phyloP scores from a whole-genome alignment of 306 rosid species.

The Medicago arabica region DNA sequence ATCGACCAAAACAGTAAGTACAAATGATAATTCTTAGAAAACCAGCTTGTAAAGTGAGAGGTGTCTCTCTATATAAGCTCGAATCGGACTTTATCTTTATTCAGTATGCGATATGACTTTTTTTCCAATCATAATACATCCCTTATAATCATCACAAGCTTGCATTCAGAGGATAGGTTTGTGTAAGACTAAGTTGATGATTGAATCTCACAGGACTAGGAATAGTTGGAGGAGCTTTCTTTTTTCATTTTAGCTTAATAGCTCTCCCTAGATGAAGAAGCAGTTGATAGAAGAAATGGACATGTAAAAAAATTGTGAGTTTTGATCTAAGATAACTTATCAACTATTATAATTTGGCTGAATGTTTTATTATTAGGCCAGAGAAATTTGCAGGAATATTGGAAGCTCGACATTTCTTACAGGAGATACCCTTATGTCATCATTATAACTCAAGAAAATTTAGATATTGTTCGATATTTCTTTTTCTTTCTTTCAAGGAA shows the following conservation, averaged over 20 bases:
- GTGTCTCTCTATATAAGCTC: too few relatives aligned
- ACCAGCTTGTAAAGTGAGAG: too few relatives aligned
- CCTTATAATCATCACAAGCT: background rate
- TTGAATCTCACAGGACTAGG: background rate
- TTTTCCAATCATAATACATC: background rate
- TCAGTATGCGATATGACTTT: too few relatives aligned
- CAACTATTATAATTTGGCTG: background rate
- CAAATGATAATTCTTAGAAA: background rate
- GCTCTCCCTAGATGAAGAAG: background rate
- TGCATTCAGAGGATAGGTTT: background rate
- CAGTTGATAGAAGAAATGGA: background rate
- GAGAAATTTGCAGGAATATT: background rate
- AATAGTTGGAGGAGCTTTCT: constrained; percentile 7
- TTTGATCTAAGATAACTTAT: background rate
- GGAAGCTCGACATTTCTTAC: background rate
- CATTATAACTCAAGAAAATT: too few relatives aligned
- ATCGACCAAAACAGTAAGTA: background rate
- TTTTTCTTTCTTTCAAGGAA: background rate
- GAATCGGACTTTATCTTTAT: too few relatives aligned
- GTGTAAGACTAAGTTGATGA: background rate
- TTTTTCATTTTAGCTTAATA: background rate
- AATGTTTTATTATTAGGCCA: background rate
- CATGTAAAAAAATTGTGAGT: background rate
- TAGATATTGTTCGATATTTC: background rate
- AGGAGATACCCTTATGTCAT: background rate